Conservation (phyloP, 441 rosid genomes). For the Euphorbia schlechtendalii region DNA sequence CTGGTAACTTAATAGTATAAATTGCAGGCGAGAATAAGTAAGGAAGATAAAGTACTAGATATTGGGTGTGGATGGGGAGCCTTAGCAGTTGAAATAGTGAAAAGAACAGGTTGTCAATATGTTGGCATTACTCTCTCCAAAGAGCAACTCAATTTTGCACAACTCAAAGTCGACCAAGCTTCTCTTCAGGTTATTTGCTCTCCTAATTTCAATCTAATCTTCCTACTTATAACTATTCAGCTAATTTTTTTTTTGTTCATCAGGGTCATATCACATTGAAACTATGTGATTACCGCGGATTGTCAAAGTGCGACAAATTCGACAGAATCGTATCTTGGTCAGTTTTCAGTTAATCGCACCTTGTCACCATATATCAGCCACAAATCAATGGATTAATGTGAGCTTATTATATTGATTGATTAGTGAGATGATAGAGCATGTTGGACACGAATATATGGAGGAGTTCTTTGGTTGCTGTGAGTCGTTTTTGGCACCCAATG, state of each 20-base stretch:
- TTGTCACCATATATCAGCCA: not conserved
- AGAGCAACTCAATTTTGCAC: conserved; percentile 62
- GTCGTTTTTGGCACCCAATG: conserved; percentile 18
- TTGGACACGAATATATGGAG: conserved; percentile 5
- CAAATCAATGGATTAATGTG: too few relatives aligned
- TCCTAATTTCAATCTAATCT: not conserved
- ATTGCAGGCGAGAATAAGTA: too few relatives aligned
- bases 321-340: conserved; percentile 77
- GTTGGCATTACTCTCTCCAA: conserved; percentile 65
- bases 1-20: too few relatives aligned
- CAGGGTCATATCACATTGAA: conserved; percentile 54
- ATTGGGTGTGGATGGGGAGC: too few relatives aligned
- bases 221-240: not conserved
- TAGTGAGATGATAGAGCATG: conserved; percentile 11
- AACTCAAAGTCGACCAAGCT: conserved; percentile 56
- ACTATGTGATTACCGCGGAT: conserved; percentile 66
- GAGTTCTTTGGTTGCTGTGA: too few relatives aligned
- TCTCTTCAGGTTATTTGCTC: conserved; percentile 49
- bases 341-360: too few relatives aligned
- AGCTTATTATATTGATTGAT: not conserved
- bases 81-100: too few relatives aligned
- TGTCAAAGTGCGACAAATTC: conserved; percentile 41
- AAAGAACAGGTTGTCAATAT: conserved; percentile 72
- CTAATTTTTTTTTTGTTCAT: not conserved
- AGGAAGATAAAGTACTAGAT: too few relatives aligned